A percentile compares a stretch with the other conserved stretches of the same genome.
Conservation (phyloP, 768 basidiomycete species). For the Hypholoma sublateritium region DNA sequence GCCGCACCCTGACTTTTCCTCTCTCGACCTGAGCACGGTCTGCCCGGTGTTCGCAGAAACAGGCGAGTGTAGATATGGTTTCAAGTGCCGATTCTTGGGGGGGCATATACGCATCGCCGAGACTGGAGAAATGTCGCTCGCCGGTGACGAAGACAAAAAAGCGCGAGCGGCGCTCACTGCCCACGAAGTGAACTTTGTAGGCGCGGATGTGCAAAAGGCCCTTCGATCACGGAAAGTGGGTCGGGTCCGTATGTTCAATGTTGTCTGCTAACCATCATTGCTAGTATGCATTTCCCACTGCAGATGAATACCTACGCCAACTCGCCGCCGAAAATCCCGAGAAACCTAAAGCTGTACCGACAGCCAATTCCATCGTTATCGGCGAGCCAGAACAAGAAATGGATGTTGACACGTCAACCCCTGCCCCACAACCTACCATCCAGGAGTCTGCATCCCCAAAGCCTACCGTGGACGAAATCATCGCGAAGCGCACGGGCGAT, state of each 20-base stretch:
- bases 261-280: neutral
- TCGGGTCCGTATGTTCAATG: neutral
- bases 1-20: constrained; percentile 33
- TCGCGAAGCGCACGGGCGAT: constrained; percentile 36
- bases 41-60: constrained; percentile 71
- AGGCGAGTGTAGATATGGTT: constrained; percentile 79
- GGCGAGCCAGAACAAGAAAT: constrained; percentile 41
- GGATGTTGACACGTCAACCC: constrained; percentile 15
- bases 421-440: neutral
- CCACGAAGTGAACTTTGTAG: constrained; percentile 71
- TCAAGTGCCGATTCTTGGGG: constrained; percentile 89
- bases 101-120: constrained; percentile 56
- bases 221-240: constrained; percentile 70
- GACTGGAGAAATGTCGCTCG: constrained; percentile 44
- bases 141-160: constrained; percentile 61
- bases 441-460: neutral
- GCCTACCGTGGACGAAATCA: constrained; percentile 19
- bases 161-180: constrained; percentile 42
- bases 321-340: constrained; percentile 38
- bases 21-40: constrained; percentile 43
- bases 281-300: constrained; percentile 66
- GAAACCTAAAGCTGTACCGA: constrained; percentile 21
- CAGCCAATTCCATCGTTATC: constrained; percentile 27
- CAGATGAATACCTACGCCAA: constrained; percentile 61
- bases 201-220: constrained; percentile 54